Base-by-base conservation (phyloP, 352 stramenopile genomes). In the Lagenidium giganteum region DNA sequence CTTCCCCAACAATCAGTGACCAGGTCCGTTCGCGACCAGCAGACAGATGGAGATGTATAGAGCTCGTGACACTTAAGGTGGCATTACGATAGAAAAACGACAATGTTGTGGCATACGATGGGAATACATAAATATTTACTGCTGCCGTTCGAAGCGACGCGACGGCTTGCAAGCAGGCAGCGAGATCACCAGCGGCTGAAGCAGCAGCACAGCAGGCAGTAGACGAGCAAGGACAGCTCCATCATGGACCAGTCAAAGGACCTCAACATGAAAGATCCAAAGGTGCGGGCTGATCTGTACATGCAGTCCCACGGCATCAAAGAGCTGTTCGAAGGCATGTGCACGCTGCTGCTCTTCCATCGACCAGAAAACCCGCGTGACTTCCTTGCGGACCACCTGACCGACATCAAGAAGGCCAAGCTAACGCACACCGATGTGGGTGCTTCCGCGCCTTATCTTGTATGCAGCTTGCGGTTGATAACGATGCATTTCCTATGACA, bases 261-360 rank as follows among this genome's bases (percentile, higher is more conserved):
- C 11, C 29, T 63, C 9, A 75, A 83, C 47, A 67, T 74, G 42
- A 78, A 75, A n/a, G 75, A 85, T 22, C 74, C 70, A 0, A 82
- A 78, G 47, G 68, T 84, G 30, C 70, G 71, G 13, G 73, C 70
- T 0, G 57, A 78, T 21, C 38, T 86, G 40, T 88, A 86, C 37
- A 75, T 79, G 55, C 57, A 79, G 26, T 76, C 64, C 2, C 66
- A 88, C 31, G 70, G 70, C 16, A 68, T 86, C 50, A 84, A 77
- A 24, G 70, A 84, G 36, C 58, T 88, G 8, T 85, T 86, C 42
- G 66, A 86, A 23, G 54, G 70, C 1, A 58, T 86, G 18, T 70
- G 68, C 18, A 86, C 78, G 3, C 39, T 82, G 24, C 43, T 88
- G 37, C 64, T 88, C 16, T 85, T 81, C 49, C 70, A 84, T 20